These are phyloP conservation scores for Calonectria pseudoturangicola DNA, from an alignment of 2,329 filamentous ascomycete species.

Conservation along the genomic window DNA sequence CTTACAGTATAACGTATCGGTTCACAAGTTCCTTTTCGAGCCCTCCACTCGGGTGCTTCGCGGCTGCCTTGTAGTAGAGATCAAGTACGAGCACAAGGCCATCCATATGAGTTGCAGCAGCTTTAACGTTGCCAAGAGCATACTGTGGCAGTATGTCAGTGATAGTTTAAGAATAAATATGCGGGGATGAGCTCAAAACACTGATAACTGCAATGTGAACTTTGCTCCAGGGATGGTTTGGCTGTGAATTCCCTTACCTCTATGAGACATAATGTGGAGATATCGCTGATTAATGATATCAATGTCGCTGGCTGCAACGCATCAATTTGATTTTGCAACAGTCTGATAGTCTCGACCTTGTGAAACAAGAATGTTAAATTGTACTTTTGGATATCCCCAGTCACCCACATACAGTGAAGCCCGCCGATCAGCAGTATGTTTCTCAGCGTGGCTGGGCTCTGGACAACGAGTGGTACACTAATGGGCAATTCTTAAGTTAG, in stretches of 20 bases:
- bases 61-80: background rate
- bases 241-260: conserved; percentile 5
- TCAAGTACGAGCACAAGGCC: background rate
- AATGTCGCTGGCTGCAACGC: background rate
- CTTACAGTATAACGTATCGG: conserved; percentile 15
- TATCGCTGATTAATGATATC: conserved; percentile 9
- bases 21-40: conserved; percentile 7
- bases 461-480: background rate
- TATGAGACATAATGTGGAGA: conserved; percentile 11
- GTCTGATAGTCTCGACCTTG: background rate
- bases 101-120: conserved; percentile 10
- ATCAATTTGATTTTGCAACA: conserved; percentile 1
- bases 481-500: background rate
- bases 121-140: conserved; percentile 6
- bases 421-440: conserved; percentile 6
- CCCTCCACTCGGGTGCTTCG: background rate
- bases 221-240: background rate
- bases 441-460: conserved; percentile 1
- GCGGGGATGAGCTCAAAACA: background rate
- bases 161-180: background rate
- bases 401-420: conserved; percentile 11
- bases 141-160: background rate
- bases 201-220: background rate
- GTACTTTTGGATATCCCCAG: conserved; percentile 9
- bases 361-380: conserved; percentile 7